phyloP scores from a whole-genome alignment of 305 asterid genomes.

The Fraxinus albicans region DNA sequence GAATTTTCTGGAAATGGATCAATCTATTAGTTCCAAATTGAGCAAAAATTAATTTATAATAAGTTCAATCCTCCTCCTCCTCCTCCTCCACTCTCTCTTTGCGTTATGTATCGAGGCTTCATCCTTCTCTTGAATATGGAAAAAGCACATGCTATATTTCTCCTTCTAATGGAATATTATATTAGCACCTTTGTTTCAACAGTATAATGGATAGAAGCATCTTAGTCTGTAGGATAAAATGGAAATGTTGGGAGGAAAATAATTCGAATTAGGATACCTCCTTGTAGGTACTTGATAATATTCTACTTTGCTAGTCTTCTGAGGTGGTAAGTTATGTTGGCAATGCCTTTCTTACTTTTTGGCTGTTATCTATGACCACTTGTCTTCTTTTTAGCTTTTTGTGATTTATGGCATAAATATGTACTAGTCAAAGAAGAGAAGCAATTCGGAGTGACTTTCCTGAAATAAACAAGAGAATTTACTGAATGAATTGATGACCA shows the following conservation, averaged over 20 bases:
- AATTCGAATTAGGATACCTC: not conserved
- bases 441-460: not conserved
- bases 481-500: not conserved
- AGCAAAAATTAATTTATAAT: not conserved
- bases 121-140: not conserved
- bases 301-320: no score
- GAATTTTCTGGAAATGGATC: not conserved
- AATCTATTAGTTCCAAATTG: constrained; percentile 6
- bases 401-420: not conserved
- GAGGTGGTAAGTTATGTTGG: not conserved
- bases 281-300: not conserved
- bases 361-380: not conserved
- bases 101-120: not conserved
- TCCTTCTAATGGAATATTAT: not conserved
- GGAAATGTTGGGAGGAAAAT: not conserved
- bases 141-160: not conserved
- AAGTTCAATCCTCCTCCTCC: not conserved
- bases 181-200: not conserved
- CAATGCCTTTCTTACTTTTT: not conserved
- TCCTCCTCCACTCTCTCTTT: not conserved
- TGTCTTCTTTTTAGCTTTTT: not conserved
- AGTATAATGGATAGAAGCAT: not conserved
- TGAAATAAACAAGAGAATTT: not conserved
- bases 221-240: not conserved
- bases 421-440: not conserved